Evolutionary conservation across 1,284 basidiomycete species (phyloP).

Genomic region (Cerrena zonata): DNA sequence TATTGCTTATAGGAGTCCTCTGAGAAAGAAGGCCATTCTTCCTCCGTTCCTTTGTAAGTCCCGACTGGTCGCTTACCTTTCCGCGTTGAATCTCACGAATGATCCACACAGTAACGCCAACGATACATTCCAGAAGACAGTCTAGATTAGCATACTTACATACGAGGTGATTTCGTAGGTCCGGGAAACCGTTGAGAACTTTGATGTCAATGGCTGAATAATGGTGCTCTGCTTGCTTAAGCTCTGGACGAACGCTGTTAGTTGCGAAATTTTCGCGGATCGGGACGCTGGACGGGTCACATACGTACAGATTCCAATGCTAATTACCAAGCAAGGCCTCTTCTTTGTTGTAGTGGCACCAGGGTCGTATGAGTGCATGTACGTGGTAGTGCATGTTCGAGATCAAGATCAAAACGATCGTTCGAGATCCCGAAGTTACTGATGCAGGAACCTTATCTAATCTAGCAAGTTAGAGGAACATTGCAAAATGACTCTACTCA

Average conservation of each 20-base stretch:
- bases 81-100: not conserved
- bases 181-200: conserved; percentile 20
- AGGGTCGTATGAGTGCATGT: not conserved
- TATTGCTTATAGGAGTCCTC: conserved; percentile 54
- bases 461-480: not conserved
- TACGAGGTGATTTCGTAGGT: too few species aligned
- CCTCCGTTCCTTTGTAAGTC: conserved; percentile 51
- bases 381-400: not conserved
- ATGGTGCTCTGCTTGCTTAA: too few species aligned
- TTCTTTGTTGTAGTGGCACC: too few species aligned
- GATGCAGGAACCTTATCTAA: conserved; percentile 1
- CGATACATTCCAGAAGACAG: conserved; percentile 45
- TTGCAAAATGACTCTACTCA: not conserved
- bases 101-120: not conserved
- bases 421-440: not conserved
- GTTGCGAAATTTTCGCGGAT: too few species aligned
- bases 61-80: not conserved
- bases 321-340: too few species aligned
- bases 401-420: not conserved
- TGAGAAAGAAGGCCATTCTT: conserved; percentile 46
- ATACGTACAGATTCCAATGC: too few species aligned
- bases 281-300: too few species aligned
- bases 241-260: too few species aligned
- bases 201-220: conserved; percentile 28
- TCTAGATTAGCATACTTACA: too few species aligned